A percentile compares a stretch with the other conserved stretches of the same genome.
These are phyloP conservation scores for Candida nonsorbophila DNA, from an alignment of 805 yeast genomes.

Conservation along the genomic window DNA sequence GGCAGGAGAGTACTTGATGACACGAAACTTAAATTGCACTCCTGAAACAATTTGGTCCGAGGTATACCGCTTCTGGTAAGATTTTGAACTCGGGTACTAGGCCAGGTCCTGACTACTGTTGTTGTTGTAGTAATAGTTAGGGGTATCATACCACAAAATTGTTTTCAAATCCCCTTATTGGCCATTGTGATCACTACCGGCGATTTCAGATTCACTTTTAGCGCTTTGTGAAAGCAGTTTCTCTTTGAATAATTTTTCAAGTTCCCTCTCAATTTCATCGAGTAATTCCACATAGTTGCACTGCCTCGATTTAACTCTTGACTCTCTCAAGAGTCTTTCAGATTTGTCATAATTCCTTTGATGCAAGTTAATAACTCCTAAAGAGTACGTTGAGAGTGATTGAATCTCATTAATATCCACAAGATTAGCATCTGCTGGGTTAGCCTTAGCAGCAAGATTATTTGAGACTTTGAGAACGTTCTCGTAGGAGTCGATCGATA, in stretches of 20 bases:
- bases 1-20: too few species aligned
- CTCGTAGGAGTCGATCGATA: conserved; percentile 29
- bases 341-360: conserved; percentile 53
- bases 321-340: conserved; percentile 56
- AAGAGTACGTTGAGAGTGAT: conserved; percentile 78
- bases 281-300: conserved; percentile 61
- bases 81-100: too few species aligned
- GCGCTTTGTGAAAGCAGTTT: too few species aligned
- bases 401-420: conserved; percentile 53
- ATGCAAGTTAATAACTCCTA: conserved; percentile 76
- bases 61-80: too few species aligned
- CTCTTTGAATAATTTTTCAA: conserved; percentile 45
- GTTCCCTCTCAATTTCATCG: conserved; percentile 60
- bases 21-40: too few species aligned
- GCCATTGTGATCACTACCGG: too few species aligned
- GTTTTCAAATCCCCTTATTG: too few species aligned
- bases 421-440: conserved; percentile 6
- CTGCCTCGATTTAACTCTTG: conserved; percentile 64
- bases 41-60: too few species aligned
- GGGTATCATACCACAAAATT: too few species aligned
- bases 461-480: conserved; percentile 30
- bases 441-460: conserved; percentile 19
- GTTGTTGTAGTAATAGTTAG: too few species aligned
- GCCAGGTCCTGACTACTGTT: too few species aligned
- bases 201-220: too few species aligned